These are phyloP conservation scores for Alternaria dauci DNA, from an alignment of 2,329 filamentous ascomycete genomes.

Conservation along the genomic window DNA sequence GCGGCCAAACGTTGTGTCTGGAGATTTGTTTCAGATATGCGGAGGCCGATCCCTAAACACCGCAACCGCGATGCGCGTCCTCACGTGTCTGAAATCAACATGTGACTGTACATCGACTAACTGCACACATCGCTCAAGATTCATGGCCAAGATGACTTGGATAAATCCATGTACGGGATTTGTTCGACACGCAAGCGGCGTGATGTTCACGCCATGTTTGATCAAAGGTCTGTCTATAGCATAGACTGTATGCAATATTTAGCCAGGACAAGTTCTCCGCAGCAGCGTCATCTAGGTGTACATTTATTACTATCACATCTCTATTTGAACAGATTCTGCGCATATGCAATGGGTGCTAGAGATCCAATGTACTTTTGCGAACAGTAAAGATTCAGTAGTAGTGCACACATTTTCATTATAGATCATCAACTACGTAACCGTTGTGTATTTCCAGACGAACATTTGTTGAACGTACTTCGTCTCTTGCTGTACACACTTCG, in stretches of 20 bases:
- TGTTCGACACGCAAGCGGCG: no score
- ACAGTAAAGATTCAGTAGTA: not conserved
- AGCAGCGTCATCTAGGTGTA: no score
- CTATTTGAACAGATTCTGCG: no score
- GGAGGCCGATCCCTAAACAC: slow-evolving; percentile 19
- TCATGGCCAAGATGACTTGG: not conserved
- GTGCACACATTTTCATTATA: not conserved
- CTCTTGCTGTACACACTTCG: not conserved
- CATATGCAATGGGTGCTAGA: not conserved
- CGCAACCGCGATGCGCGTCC: slow-evolving; percentile 16
- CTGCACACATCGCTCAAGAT: not conserved
- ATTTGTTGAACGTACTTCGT: not conserved
- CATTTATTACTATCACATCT: no score
- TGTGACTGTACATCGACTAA: not conserved
- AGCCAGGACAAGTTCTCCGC: no score
- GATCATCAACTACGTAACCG: not conserved
- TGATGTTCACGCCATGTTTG: not conserved
- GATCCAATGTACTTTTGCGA: not conserved
- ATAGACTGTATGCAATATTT: no score
- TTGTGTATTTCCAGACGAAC: not conserved
- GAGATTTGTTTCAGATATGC: slow-evolving; percentile 11
- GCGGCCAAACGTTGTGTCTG: slow-evolving; percentile 9
- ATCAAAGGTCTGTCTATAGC: no score
- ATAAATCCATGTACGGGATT: not conserved
- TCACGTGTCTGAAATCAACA: not conserved